Evolutionary conservation across 805 yeast genomes (phyloP).

Genomic region (Schwanniomyces polymorphus): DNA sequence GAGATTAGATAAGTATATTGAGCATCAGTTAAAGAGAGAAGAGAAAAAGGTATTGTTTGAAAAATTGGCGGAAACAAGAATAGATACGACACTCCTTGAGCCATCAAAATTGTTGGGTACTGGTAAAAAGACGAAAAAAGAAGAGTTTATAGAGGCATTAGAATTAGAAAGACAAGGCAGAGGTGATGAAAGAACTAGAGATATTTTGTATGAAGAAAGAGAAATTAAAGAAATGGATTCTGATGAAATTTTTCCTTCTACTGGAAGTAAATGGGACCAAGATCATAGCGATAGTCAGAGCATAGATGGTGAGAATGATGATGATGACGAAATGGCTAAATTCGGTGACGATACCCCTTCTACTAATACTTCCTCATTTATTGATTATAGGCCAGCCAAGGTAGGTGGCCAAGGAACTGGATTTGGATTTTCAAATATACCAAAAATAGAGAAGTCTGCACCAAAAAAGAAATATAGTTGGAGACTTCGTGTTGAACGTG

Average conservation of each 20-base stretch:
- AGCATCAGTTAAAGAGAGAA: conserved; percentile 84
- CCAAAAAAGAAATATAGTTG: conserved; percentile 63
- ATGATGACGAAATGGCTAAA: conserved; percentile 13
- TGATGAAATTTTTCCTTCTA: conserved; percentile 2
- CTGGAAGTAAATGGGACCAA: conserved; percentile 2
- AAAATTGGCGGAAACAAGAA: conserved; percentile 64
- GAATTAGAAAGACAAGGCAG: conserved; percentile 71
- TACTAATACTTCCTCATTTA: conserved; percentile 42
- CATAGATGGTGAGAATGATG: conserved; percentile 20
- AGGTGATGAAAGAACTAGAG: conserved; percentile 59
- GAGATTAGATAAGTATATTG: conserved; percentile 87
- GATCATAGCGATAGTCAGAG: conserved; percentile 17
- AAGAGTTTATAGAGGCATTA: conserved; percentile 73
- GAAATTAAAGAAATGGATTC: conserved; percentile 44
- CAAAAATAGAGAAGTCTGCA: conserved; percentile 39
- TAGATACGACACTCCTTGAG: conserved; percentile 69
- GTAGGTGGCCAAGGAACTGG: conserved; percentile 66
- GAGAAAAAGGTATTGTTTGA: conserved; percentile 78
- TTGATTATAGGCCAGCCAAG: conserved; percentile 69
- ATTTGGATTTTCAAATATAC: conserved; percentile 62
- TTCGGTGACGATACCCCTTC: conserved; percentile 7
- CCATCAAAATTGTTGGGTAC: conserved; percentile 80
- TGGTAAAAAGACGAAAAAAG: conserved; percentile 66
- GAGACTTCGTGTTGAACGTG: conserved; percentile 46
- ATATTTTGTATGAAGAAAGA: conserved; percentile 68